Evolutionary conservation across 108 stramenopile genomes (phyloP), one percentile per base, ranked within the genome.

Genomic region (Skeletonema potamos): DNA sequence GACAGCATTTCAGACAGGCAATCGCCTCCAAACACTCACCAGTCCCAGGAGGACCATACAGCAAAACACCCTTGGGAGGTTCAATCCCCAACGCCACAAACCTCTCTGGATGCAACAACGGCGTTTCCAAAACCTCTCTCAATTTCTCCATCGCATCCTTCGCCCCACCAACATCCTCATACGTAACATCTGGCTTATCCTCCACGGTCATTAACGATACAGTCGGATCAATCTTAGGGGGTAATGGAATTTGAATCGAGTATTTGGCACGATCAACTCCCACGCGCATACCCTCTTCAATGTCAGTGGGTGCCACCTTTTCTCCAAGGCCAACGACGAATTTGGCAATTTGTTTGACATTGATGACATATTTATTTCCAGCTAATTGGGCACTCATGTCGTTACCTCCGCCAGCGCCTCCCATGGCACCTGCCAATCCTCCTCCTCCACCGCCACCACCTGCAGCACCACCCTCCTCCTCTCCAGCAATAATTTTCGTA

Each of bases 221-320:
- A 22, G 99, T 97, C 22, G 99, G 97, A 89, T 99, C 99, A 74
- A 99, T 99, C 74, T 97, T 97, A 64, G 99, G 99, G 3, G 99
- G 99, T 27, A 99, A 74, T 1, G 99, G 99, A 72, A 98, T 96
- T 82, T 99, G 98, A 82, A 99, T 99, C 58, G 87, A 85, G 75
- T 98, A 98, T 83, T 98, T 98, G 73, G 96, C 86, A 24, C 94
- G 84, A 73, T 98, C 97, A 17, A 98, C 98, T 7, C 99, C 99
- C 8, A 99, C 98, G 60, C 99, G 92, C 99, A 99, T 99, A 5
- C 98, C 97, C 86, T 99, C 99, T 89, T 99, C 99, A 51, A 99
- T 92, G 78, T 99, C 99, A 2, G 99, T 99, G 26, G 99, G 99
- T 9, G 99, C 93, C 0, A 99, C 97, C 85, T 97, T 95, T 72